Evolutionary conservation across 2,329 filamentous ascomycete species (phyloP).

Genomic region (Helotiales sp.): DNA sequence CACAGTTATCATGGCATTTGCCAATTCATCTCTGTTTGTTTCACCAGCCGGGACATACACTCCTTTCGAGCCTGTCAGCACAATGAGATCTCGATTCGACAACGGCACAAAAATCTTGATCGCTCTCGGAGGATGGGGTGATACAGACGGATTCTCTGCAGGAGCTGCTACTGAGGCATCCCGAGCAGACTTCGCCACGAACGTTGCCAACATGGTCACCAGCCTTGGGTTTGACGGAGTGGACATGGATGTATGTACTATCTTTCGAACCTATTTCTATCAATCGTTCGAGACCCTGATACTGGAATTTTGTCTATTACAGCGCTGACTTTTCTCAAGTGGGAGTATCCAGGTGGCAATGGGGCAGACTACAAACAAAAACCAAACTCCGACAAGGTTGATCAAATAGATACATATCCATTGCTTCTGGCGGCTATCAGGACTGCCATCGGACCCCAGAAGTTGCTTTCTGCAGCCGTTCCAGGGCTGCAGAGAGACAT

Average conservation of each 20-base stretch:
- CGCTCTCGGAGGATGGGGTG: constrained; percentile 77
- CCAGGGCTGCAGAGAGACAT: constrained; percentile 68
- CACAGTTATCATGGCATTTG: constrained; percentile 32
- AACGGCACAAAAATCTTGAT: constrained; percentile 66
- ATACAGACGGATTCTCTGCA: constrained; percentile 65
- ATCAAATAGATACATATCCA: constrained; percentile 68
- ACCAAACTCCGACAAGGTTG: constrained; percentile 63
- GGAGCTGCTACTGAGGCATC: constrained; percentile 58
- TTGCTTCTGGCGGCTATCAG: constrained; percentile 64
- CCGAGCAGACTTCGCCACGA: constrained; percentile 64
- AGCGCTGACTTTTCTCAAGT: neutral
- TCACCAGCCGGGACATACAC: constrained; percentile 29
- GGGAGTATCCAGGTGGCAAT: constrained; percentile 56
- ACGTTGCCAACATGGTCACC: constrained; percentile 66
- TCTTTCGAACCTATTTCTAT: too few relatives aligned
- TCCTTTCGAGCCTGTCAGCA: constrained; percentile 27
- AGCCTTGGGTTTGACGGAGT: constrained; percentile 66
- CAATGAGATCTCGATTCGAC: constrained; percentile 46
- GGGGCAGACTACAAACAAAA: constrained; percentile 70
- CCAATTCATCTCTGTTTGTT: constrained; percentile 30
- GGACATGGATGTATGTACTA: constrained; percentile 46
- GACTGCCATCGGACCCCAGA: constrained; percentile 58
- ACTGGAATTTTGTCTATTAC: too few relatives aligned
- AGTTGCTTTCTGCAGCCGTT: constrained; percentile 69
- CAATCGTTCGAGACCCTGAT: too few relatives aligned